Evolutionary conservation across 176 grass and related monocot species (phyloP).

Genomic region (Oropetium thomaeum): DNA sequence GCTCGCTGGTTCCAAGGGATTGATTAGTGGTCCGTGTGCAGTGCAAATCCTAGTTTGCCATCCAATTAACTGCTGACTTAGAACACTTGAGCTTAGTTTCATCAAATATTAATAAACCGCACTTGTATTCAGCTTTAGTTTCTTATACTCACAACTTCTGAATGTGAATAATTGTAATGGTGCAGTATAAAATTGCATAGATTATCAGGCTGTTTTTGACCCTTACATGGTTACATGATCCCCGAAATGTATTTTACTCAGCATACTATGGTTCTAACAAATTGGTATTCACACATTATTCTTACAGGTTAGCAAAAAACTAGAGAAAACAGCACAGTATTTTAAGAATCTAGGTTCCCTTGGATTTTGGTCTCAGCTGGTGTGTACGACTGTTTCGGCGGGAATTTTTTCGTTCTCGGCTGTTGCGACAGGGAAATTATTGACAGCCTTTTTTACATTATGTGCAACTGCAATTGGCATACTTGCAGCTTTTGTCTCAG

Average conservation of each 20-base stretch:
- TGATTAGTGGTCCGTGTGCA: too few species aligned
- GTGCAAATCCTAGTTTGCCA: neutral
- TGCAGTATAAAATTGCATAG: neutral
- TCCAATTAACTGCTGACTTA: neutral
- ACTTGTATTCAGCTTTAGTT: neutral
- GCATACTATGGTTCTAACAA: neutral
- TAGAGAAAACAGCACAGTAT: constrained; percentile 65
- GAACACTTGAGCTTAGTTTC: neutral
- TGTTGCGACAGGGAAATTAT: constrained; percentile 54
- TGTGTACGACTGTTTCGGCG: constrained; percentile 74
- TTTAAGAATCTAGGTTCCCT: constrained; percentile 79
- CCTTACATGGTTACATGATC: neutral
- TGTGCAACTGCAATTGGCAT: constrained; percentile 44
- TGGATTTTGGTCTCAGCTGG: constrained; percentile 88
- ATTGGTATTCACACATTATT: neutral
- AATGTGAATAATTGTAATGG: neutral
- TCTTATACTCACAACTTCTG: neutral
- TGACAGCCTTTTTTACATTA: constrained; percentile 73
- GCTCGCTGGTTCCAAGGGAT: too few species aligned
- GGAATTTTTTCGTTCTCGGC: constrained; percentile 74
- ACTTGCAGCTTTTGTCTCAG: constrained; percentile 43
- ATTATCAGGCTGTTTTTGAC: neutral
- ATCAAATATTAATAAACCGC: neutral
- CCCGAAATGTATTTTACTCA: neutral
- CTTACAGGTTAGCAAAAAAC: constrained; percentile 73